Conservation (phyloP, 352 stramenopile genomes). For the Pythium dissotocum region DNA sequence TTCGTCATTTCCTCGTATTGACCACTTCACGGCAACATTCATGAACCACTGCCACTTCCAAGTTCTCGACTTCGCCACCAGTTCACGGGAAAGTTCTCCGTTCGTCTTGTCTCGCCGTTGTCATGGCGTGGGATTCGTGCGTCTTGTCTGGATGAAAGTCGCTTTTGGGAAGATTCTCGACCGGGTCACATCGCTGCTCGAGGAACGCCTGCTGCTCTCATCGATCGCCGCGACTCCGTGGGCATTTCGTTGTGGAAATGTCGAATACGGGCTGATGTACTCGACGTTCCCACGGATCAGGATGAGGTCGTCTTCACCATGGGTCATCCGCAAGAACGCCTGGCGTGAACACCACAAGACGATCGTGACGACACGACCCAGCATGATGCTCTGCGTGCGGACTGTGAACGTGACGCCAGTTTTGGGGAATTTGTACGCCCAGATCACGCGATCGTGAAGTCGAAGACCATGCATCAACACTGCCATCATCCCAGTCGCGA, state of each 20-base stretch:
- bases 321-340: background rate
- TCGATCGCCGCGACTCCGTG: background rate
- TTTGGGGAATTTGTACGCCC: background rate
- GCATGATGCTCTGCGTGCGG: constrained; percentile 9
- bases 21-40: too few relatives aligned
- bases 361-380: constrained; percentile 9
- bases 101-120: background rate
- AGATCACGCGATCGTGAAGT: constrained; percentile 1
- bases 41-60: too few relatives aligned
- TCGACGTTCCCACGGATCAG: constrained; percentile 1
- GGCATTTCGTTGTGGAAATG: background rate
- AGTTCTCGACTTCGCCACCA: too few relatives aligned
- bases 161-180: background rate
- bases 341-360: constrained; percentile 7
- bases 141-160: background rate
- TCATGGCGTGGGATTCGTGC: background rate
- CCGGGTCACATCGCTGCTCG: background rate
- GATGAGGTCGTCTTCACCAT: background rate
- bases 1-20: too few relatives aligned
- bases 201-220: background rate
- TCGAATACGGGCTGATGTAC: constrained; percentile 2
- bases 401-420: background rate
- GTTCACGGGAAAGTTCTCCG: too few relatives aligned
- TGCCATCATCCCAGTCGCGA: background rate
- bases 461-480: background rate